Evolutionary conservation across 495 filamentous ascomycete species (phyloP), one percentile per base, ranked within the genome.

Genomic region (Daldinia concentrica): DNA sequence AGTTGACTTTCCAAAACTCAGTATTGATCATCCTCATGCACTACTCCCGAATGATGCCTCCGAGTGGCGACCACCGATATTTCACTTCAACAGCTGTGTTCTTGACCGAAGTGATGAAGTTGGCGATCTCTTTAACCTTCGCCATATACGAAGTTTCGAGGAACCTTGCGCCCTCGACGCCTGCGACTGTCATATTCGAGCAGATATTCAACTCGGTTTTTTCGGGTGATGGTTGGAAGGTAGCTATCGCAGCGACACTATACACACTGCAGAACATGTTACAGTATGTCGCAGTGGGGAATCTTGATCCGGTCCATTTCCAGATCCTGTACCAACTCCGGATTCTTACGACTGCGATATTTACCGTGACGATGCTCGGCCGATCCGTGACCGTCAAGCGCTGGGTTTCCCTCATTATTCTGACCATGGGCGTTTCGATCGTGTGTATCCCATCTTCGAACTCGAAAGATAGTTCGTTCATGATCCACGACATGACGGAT

Each of bases 71-170:
- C 57, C 93, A 92, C 69, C 90, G 94, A 77, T 99, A 97, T 80
- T 90, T 94, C 68, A 89, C 95, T 29, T 98, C 94, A 15, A 98
- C 95, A 27, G 95, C 95, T 14, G 95, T 99, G 19, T 92, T 99
- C 75, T 82, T 98, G 45, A 97, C 94, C 76, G 95, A 99, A 81
- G 87, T 97, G 56, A 86, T 97, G 69, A 99, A 99, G 81, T 85
- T 99, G 32, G 86, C 89, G 15, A 88, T 98, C 66, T 94, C 90
- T 73, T 80, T 97, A 22, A 94, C 91, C 50, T 91, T 98, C 75
- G 91, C 93, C 3, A 85, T 97, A 59, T 93, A 93, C 83, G 94
- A 98, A 74, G 91, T 92, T 57, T 93, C 92, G 30, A 85, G 87
- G 74, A 89, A 87, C 34, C 84, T 91, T 17, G 88, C 92, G 11